Evolutionary conservation across 2,329 filamentous ascomycete genomes (phyloP).

Genomic region (Hypoxylon sp.): DNA sequence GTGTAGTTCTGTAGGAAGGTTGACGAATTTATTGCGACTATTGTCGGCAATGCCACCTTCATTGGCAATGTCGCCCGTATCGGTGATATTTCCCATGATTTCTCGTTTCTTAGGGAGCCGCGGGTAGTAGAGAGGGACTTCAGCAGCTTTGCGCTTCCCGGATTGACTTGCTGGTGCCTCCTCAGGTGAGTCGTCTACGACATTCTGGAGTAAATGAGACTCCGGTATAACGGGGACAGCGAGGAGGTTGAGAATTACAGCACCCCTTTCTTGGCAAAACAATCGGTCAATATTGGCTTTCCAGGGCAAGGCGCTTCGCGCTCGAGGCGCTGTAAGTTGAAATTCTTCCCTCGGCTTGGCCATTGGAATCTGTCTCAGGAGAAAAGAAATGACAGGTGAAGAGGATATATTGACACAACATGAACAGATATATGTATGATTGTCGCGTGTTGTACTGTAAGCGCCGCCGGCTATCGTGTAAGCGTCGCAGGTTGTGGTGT

Average conservation of each 20-base stretch:
- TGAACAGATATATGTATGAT: neutral
- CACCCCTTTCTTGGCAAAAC: neutral
- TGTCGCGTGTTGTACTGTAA: neutral
- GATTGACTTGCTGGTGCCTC: neutral
- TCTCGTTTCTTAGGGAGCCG: too few species aligned
- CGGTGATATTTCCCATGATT: too few species aligned
- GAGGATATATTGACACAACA: neutral
- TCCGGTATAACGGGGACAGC: neutral
- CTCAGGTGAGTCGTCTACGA: neutral
- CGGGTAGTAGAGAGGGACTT: neutral
- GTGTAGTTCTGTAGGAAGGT: neutral
- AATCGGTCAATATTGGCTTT: neutral
- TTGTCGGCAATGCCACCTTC: neutral
- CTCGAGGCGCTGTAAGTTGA: neutral
- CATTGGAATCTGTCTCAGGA: neutral
- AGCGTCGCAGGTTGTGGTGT: neutral
- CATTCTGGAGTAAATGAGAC: neutral
- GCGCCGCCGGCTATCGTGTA: neutral
- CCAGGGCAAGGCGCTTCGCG: neutral
- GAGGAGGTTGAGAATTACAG: neutral
- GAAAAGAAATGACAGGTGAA: neutral
- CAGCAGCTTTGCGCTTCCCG: neutral
- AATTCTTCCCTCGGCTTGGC: neutral
- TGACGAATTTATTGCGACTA: neutral
- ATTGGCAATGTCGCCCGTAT: too few species aligned